Conservation (phyloP, 106 monocot genomes). For the Xerophyta viscosa region DNA sequence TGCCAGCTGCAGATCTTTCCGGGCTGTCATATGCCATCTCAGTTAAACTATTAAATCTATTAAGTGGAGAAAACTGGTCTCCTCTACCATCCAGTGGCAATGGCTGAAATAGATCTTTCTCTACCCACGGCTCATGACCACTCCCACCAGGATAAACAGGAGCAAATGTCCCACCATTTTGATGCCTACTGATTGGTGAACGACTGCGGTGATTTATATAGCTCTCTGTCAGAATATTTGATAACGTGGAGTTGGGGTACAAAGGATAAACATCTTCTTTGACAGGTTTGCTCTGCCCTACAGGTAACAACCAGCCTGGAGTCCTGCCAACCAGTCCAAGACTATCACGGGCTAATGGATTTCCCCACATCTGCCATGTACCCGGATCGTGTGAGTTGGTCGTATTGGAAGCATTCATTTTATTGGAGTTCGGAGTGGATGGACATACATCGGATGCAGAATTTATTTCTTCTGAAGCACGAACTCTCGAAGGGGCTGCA, state of each 20-base stretch:
- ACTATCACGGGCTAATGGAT: conserved; percentile 48
- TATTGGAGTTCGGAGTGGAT: conserved; percentile 12
- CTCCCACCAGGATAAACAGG: conserved; percentile 19
- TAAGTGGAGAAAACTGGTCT: conserved; percentile 35
- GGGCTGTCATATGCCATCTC: conserved; percentile 17
- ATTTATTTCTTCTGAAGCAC: conserved; percentile 33
- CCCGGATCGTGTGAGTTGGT: conserved; percentile 30
- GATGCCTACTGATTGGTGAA: conserved; percentile 17
- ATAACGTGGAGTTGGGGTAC: conserved; percentile 11
- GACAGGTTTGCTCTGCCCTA: conserved; percentile 7
- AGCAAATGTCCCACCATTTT: conserved; percentile 26
- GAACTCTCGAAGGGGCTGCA: conserved; percentile 56
- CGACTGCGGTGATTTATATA: conserved; percentile 7
- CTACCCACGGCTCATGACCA: conserved; percentile 23
- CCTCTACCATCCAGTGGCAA: too few species aligned
- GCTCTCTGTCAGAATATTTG: conserved; percentile 21
- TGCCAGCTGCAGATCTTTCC: conserved; percentile 19
- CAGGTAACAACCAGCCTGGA: conserved; percentile 33
- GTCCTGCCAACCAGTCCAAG: conserved; percentile 49
- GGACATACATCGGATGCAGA: conserved; percentile 11
- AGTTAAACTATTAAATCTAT: conserved; percentile 21
- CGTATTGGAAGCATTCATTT: conserved; percentile 20
- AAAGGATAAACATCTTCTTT: conserved; percentile 32
- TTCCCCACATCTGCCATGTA: conserved; percentile 89
- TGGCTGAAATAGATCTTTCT: conserved; percentile 29